These are phyloP conservation scores for Scedosporium minutisporum DNA, from an alignment of 2,329 filamentous ascomycete species.

Conservation along the genomic window DNA sequence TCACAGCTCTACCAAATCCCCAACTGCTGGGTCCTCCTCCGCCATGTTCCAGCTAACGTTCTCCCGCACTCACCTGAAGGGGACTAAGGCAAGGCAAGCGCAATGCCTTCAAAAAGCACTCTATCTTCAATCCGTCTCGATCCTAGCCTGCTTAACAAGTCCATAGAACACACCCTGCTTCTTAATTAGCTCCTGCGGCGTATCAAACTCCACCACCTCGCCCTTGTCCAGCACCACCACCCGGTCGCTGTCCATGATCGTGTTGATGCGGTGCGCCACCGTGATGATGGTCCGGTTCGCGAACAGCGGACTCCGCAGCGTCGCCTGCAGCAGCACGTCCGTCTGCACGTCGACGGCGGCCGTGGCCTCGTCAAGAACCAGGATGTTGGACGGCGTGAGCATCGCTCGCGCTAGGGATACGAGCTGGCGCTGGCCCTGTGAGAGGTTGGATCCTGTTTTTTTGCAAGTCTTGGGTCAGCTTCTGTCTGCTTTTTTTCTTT, in stretches of 20 bases:
- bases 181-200: conserved; percentile 66
- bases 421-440: conserved; percentile 88
- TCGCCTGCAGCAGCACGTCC: conserved; percentile 55
- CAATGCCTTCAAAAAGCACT: too few relatives aligned
- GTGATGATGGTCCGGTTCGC: conserved; percentile 93
- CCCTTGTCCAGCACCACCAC: conserved; percentile 92
- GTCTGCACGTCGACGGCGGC: conserved; percentile 63
- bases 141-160: conserved; percentile 80
- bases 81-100: too few relatives aligned
- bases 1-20: too few relatives aligned
- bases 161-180: conserved; percentile 75
- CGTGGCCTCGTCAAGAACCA: conserved; percentile 94
- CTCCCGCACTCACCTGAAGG: too few relatives aligned
- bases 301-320: conserved; percentile 59
- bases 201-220: conserved; percentile 85
- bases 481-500: neutral
- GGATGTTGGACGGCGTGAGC: conserved; percentile 90
- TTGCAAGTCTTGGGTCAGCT: conserved; percentile 4
- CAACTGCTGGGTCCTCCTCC: too few relatives aligned
- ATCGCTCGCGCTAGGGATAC: conserved; percentile 88
- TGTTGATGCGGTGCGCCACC: conserved; percentile 96
- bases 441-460: conserved; percentile 79
- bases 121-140: conserved; percentile 37
- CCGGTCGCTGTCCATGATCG: conserved; percentile 79
- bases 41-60: too few relatives aligned